Evolutionary conservation across 257 asterid species (phyloP).

Genomic region (Gentiana straminea): DNA sequence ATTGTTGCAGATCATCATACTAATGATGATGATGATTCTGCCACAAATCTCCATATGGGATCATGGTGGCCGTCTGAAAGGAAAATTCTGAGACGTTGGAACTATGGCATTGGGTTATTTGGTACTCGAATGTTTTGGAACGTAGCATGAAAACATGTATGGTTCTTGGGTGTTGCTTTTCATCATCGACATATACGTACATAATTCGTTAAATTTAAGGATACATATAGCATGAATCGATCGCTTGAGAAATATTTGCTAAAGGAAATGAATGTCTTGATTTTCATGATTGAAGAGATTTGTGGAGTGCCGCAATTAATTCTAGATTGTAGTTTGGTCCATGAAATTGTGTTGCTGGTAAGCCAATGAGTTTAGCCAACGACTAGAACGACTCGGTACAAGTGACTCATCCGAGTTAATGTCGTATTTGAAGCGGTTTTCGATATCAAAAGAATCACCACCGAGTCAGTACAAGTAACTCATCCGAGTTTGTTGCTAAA

Average conservation of each 20-base stretch:
- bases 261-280: conserved; percentile 20
- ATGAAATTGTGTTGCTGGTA: conserved; percentile 25
- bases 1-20: too few species aligned
- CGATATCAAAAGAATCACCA: conserved; percentile 10
- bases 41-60: too few species aligned
- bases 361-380: conserved; percentile 12
- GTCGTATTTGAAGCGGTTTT: conserved; percentile 19
- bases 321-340: conserved; percentile 18
- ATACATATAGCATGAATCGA: neutral
- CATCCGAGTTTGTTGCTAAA: too few species aligned
- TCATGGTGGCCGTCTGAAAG: too few species aligned
- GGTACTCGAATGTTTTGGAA: conserved; percentile 32
- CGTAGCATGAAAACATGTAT: conserved; percentile 17
- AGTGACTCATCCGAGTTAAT: conserved; percentile 29
- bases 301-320: conserved; percentile 29
- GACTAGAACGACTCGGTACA: conserved; percentile 9
- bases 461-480: too few species aligned
- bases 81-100: conserved; percentile 10
- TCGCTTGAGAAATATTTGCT: neutral
- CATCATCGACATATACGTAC: conserved; percentile 8
- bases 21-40: too few species aligned
- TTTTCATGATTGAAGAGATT: conserved; percentile 26
- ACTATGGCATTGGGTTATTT: conserved; percentile 23
- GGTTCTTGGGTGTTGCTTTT: conserved; percentile 15
- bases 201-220: neutral